Base-by-base conservation (phyloP, 2,329 filamentous ascomycete genomes). In the Emergomyces pasteurianus region DNA sequence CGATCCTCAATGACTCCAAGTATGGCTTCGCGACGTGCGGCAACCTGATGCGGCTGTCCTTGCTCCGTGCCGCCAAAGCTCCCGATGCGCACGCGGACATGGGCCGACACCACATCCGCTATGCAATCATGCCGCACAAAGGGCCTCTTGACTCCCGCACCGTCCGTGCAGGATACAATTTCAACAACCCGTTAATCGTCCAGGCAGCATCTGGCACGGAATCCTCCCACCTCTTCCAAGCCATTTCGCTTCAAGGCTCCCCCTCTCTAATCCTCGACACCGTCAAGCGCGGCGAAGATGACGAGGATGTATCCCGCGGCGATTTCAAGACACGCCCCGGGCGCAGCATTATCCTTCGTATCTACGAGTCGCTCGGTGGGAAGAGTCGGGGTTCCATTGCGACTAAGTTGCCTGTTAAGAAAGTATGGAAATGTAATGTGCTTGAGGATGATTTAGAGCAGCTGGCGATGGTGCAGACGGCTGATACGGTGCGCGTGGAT, bases 21-120 rank as follows among this genome's bases (percentile, higher is more conserved):
- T 97, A 96, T 71, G 92, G 92, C 21, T 97, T 97, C 71, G 92
- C 92, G 26, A 95, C 91, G 16, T 85, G 83, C 54, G 92, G 92
- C 50, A 94, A 88, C 71, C 74, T 91, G 60, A 97, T 97, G 92
- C 86, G 92, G 4, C 80, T 97, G 10, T 92, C 87, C 16, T 81
- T 97, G 23, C 82, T 96, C 21, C 86, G 92, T 47, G 86, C 91
- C 6, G 89, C 92, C 26, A 97, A 97, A 72, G 92, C 92, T 0
- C 92, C 92, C 0, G 92, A 97, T 72, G 91, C 85, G 6, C 87
- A 96, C 69, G 92, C 92, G 47, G 92, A 97, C 72, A 96, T 97
- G 91, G 92, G 90, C 59, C 82, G 80, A 49, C 92, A 97, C 73
- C 81, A 81, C 64, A 95, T 96, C 67, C 86, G 88, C 63, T 97